Percentiles rank a stretch among this genome's conserved stretches.
phyloP scores from a whole-genome alignment of 495 filamentous ascomycete species.

The Neurospora sp. region DNA sequence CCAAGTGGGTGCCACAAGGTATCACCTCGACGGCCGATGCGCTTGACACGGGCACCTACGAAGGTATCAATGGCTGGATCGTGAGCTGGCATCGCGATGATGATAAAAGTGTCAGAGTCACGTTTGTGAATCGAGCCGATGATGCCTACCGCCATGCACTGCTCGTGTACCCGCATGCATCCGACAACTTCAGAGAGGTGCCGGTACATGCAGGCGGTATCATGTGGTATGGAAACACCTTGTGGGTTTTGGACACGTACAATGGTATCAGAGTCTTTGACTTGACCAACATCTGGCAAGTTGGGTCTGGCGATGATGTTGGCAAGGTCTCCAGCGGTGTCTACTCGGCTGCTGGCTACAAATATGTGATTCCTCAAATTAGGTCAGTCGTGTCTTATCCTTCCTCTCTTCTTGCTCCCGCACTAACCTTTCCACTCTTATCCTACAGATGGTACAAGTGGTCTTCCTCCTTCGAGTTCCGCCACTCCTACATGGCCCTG shows the following conservation, averaged over 20 bases:
- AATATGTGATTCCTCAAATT: conserved; percentile 9
- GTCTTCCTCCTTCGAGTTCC: conserved; percentile 1
- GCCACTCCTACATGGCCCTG: conserved; percentile 7
- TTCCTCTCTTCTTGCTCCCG: background rate
- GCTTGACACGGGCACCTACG: conserved; percentile 18
- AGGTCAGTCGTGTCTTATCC: background rate
- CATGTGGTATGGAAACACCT: conserved; percentile 9
- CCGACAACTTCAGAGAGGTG: conserved; percentile 6
- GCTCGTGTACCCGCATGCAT: conserved; percentile 12
- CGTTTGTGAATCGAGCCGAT: conserved; percentile 23
- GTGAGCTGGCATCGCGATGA: conserved; percentile 30
- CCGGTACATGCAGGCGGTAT: conserved; percentile 8
- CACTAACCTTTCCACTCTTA: background rate
- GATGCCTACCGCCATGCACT: conserved; percentile 31
- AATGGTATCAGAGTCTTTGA: conserved; percentile 11
- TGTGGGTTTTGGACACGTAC: conserved; percentile 8
- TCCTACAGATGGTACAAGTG: conserved; percentile 8
- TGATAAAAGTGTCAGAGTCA: conserved; percentile 23
- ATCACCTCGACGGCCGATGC: conserved; percentile 31
- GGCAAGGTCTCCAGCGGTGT: conserved; percentile 1
- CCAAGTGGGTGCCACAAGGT: conserved; percentile 31
- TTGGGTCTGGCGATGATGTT: conserved; percentile 1
- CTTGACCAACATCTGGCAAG: conserved; percentile 7
- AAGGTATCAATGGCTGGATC: conserved; percentile 26
- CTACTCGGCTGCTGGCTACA: conserved; percentile 7